These are phyloP conservation scores for Debaryomyces psychrophilus DNA, from an alignment of 1,139 yeast species.

Conservation along the genomic window DNA sequence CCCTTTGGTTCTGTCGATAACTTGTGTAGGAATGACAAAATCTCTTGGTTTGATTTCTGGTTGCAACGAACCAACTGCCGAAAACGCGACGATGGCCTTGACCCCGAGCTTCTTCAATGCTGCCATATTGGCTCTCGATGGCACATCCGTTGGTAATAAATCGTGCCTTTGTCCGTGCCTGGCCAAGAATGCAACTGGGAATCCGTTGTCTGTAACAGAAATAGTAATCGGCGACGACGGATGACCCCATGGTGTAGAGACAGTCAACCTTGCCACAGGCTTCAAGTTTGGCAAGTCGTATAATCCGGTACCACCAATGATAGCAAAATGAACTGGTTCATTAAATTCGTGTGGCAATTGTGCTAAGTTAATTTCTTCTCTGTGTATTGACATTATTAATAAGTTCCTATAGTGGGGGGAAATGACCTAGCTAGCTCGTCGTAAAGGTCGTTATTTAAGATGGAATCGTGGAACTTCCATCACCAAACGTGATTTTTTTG, in stretches of 20 bases:
- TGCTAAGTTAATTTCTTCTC: conserved; percentile 31
- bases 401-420: neutral
- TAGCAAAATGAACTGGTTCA: conserved; percentile 67
- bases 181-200: conserved; percentile 90
- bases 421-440: neutral
- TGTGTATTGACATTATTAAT: conserved; percentile 38
- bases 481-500: conserved; percentile 1
- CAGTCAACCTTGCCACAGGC: conserved; percentile 80
- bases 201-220: conserved; percentile 71
- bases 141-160: conserved; percentile 88
- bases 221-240: conserved; percentile 95
- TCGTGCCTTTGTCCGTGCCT: conserved; percentile 94
- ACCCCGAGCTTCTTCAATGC: conserved; percentile 89
- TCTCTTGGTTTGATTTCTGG: conserved; percentile 90
- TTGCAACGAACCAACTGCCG: conserved; percentile 95
- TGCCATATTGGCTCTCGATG: conserved; percentile 92
- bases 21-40: conserved; percentile 91
- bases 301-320: conserved; percentile 98
- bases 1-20: conserved; percentile 96
- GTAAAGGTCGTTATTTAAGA: neutral
- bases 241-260: conserved; percentile 95
- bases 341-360: conserved; percentile 45
- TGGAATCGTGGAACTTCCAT: conserved; percentile 5
- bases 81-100: conserved; percentile 84
- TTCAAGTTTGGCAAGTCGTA: conserved; percentile 80